Conservation (phyloP, 2,329 filamentous ascomycete species). For the Clonostachys byssicola region DNA sequence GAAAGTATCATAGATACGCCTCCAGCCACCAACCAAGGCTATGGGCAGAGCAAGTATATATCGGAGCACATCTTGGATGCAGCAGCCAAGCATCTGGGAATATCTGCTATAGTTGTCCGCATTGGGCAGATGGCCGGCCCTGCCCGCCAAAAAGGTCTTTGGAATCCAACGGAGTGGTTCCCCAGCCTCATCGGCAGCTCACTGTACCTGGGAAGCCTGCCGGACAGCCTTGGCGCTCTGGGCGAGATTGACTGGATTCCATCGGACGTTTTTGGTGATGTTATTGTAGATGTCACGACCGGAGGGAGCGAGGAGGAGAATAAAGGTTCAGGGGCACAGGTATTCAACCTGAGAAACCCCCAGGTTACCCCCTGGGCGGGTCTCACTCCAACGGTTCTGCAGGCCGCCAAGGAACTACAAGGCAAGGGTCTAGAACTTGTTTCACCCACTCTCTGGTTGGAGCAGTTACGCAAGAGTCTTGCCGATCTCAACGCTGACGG, state of each 20-base stretch:
- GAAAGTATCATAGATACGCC: too few species aligned
- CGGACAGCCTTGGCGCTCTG: slow-evolving; percentile 34
- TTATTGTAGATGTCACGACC: slow-evolving; percentile 17
- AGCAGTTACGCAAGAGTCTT: too few species aligned
- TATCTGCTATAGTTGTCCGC: slow-evolving; percentile 33
- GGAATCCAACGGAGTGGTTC: slow-evolving; percentile 55
- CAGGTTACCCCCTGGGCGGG: too few species aligned
- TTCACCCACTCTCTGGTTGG: too few species aligned
- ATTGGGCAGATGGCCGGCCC: slow-evolving; percentile 44
- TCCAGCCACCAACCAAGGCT: slow-evolving; percentile 17
- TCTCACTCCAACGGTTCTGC: too few species aligned
- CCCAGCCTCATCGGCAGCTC: slow-evolving; percentile 46
- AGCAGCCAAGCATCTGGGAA: slow-evolving; percentile 21
- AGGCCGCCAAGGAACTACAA: too few species aligned
- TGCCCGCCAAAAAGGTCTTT: slow-evolving; percentile 31
- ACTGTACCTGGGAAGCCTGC: slow-evolving; percentile 39
- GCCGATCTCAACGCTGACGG: too few species aligned
- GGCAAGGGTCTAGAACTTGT: too few species aligned
- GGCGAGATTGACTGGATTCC: slow-evolving; percentile 50
- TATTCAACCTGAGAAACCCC: too few species aligned
- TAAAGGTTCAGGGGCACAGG: too few species aligned
- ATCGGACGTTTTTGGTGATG: slow-evolving; percentile 37
- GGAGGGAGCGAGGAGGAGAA: too few species aligned
- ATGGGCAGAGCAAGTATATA: slow-evolving; percentile 39
- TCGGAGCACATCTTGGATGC: slow-evolving; percentile 35